phyloP scores from a whole-genome alignment of 140 eudicot species.

The Stevia rebaudiana region DNA sequence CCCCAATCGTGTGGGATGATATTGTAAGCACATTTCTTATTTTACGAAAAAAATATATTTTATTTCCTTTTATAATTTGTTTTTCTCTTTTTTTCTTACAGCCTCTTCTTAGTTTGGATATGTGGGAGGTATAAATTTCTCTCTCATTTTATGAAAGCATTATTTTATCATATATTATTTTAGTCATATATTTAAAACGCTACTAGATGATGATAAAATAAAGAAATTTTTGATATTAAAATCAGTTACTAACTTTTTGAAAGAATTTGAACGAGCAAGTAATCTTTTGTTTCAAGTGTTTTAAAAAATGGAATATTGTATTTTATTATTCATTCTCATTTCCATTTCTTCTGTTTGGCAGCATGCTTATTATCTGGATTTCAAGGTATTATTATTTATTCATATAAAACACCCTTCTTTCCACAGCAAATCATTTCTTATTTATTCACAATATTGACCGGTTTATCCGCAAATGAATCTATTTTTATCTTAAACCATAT shows the following conservation, averaged over 20 bases:
- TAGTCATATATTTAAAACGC: background rate
- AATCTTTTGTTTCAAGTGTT: background rate
- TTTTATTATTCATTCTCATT: slow-evolving; percentile 10
- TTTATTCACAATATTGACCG: background rate
- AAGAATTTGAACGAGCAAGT: background rate
- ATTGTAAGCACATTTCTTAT: slow-evolving; percentile 50
- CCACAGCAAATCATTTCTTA: background rate
- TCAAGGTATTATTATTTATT: slow-evolving; percentile 51
- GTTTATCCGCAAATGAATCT: background rate
- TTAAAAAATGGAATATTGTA: no score
- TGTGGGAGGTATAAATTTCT: slow-evolving; percentile 85
- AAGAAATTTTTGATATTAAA: background rate
- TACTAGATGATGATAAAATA: background rate
- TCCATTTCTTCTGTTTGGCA: slow-evolving; percentile 39
- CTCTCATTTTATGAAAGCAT: slow-evolving; percentile 28
- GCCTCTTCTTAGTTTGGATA: slow-evolving; percentile 83
- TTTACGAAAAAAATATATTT: slow-evolving; percentile 12
- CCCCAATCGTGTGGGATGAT: slow-evolving; percentile 87
- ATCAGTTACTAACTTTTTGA: background rate
- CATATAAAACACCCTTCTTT: slow-evolving; percentile 6
- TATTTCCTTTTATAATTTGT: slow-evolving; percentile 7
- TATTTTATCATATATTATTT: no score
- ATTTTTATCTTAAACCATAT: background rate
- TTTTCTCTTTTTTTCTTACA: slow-evolving; percentile 40
- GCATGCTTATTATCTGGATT: slow-evolving; percentile 97